These are phyloP conservation scores for Didymella sp. DNA, from an alignment of 2,329 filamentous ascomycete genomes.

Conservation along the genomic window DNA sequence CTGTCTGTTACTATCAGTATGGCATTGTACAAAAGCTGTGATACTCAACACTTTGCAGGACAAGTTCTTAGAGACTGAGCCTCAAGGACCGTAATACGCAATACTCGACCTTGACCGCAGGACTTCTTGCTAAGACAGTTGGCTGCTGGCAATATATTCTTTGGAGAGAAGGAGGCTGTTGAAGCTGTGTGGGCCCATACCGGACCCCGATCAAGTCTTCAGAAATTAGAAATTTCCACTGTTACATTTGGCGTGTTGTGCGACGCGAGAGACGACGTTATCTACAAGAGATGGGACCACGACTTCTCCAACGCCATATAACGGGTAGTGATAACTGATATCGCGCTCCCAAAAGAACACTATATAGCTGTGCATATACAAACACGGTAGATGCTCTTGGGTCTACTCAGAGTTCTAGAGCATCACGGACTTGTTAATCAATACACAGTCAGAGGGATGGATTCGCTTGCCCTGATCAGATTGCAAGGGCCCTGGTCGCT, in stretches of 20 bases:
- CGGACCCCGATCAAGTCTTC: neutral
- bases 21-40: neutral
- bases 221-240: neutral
- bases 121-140: neutral
- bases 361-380: neutral
- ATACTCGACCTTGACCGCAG: neutral
- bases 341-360: neutral
- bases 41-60: neutral
- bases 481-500: neutral
- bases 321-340: neutral
- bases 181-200: neutral
- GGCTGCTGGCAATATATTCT: neutral
- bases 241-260: neutral
- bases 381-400: neutral
- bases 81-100: neutral
- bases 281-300: neutral
- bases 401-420: neutral
- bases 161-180: neutral
- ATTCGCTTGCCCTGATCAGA: neutral
- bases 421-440: neutral
- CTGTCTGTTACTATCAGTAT: neutral
- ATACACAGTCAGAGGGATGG: neutral
- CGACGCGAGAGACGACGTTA: neutral
- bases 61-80: neutral
- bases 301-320: neutral